Evolutionary conservation across 495 filamentous ascomycete genomes (phyloP), one percentile per base, ranked within the genome.

Genomic region (Mytilinidion resinicola): DNA sequence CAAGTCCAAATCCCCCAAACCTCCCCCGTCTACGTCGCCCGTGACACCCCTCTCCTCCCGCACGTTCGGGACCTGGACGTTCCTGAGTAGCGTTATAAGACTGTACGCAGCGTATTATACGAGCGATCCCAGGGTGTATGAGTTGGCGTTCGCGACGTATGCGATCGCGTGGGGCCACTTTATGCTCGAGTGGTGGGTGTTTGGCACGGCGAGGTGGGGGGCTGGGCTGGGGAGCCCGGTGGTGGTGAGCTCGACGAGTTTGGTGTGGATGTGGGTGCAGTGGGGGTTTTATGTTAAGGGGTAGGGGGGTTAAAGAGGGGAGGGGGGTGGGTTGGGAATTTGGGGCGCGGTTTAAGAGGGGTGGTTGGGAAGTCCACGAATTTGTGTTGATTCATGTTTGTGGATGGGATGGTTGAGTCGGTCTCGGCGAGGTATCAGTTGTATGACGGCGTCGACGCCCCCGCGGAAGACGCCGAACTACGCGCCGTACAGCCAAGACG

Each of bases 61-160:
- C 52, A 81, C 88, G 9, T 96, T 97, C 69, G 95, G 90, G 42
- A 95, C 90, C 56, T 99, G 90, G 83, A 96, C 91, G 0, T 79
- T 92, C 61, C 70, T 96, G 50, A 80, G 85, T 11, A 76, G 81
- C 36, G 72, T 96, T 36, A 77, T 97, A 49, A 83, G 93, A 33
- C 67, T 91, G 60, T 95, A 93, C 65, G 89, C 90, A 9, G 88
- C 87, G 25, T 96, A 96, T 77, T 77, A 96, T 70, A 86, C 96
- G 56, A 74, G 80, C 39, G 82, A 87, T 53, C 76, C 82, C 2
- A 74, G 75, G 35, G 69, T 88, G 9, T 98, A 96, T 66, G 78
- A 93, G 62, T 74, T 97, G 35, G 87, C 85, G 14, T 63, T 91
- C 37, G 87, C 79, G 80, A 91, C 89, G 0, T 96, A 89, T 70